Evolutionary conservation across 1,284 basidiomycete species (phyloP).

Genomic region (Boletus putidus): DNA sequence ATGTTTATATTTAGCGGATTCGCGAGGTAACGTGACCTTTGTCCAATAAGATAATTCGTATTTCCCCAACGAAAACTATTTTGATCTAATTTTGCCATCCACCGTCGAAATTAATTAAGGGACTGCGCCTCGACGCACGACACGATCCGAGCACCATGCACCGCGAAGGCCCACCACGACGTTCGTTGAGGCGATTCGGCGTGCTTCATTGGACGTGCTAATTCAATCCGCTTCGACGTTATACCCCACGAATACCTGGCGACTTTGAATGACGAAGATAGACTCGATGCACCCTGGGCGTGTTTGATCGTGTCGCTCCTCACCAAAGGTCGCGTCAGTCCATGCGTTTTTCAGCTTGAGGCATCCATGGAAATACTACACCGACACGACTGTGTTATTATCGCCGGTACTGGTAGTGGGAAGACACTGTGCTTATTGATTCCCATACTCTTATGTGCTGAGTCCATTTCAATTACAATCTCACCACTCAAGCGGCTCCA

Average conservation of each 20-base stretch:
- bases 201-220: not conserved
- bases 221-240: not conserved
- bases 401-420: not conserved
- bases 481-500: conserved; percentile 2
- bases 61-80: too few relatives aligned
- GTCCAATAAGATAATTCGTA: too few relatives aligned
- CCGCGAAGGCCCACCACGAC: too few relatives aligned
- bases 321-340: not conserved
- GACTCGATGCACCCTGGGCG: not conserved
- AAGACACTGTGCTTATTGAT: not conserved
- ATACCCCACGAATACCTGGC: not conserved
- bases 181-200: not conserved
- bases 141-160: too few relatives aligned
- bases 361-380: not conserved
- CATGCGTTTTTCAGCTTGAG: not conserved
- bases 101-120: too few relatives aligned
- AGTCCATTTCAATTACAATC: not conserved
- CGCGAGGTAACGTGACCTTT: too few relatives aligned
- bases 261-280: not conserved
- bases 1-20: too few relatives aligned
- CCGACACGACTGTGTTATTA: not conserved
- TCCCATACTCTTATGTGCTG: not conserved
- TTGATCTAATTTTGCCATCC: too few relatives aligned
- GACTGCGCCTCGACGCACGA: too few relatives aligned
- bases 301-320: not conserved